phyloP scores from a whole-genome alignment of 192 early-diverging fungal species.

The Oehlia diaphana region DNA sequence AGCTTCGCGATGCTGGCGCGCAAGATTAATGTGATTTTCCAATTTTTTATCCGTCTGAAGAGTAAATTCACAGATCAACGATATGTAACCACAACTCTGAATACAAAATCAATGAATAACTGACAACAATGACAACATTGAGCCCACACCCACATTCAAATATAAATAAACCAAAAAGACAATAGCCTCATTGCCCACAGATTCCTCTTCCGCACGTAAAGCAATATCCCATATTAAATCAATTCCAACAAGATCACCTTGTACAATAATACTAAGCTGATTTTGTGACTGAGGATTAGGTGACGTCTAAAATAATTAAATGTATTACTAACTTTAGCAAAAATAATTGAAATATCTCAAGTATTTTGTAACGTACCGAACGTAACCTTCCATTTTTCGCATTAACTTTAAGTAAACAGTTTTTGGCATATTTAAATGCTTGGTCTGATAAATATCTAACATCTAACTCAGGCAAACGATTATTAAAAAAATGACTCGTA shows the following conservation, averaged over 20 bases:
- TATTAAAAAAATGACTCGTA: slow-evolving; percentile 41
- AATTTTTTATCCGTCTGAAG: slow-evolving; percentile 33
- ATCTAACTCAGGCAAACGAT: slow-evolving; percentile 37
- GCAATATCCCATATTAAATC: slow-evolving; percentile 51
- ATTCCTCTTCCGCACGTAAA: slow-evolving; percentile 34
- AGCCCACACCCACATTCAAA: slow-evolving; percentile 27
- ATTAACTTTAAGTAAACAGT: slow-evolving; percentile 45
- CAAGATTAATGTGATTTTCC: slow-evolving; percentile 25
- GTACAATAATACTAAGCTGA: slow-evolving; percentile 23
- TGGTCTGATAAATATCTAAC: slow-evolving; percentile 38
- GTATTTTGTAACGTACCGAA: slow-evolving; percentile 28
- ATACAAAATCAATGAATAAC: not conserved
- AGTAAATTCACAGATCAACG: not conserved
- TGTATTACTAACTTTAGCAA: not conserved
- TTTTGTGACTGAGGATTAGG: slow-evolving; percentile 14
- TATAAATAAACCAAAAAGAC: slow-evolving; percentile 37
- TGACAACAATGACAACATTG: not conserved
- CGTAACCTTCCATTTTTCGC: slow-evolving; percentile 32
- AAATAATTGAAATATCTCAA: not conserved
- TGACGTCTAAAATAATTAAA: not conserved
- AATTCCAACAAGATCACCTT: slow-evolving; percentile 41
- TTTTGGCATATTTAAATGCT: slow-evolving; percentile 40
- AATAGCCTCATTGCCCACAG: slow-evolving; percentile 40
- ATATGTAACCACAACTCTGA: not conserved
- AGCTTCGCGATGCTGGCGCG: slow-evolving; percentile 37